Base-by-base conservation (phyloP, 2,329 filamentous ascomycete species). In the Pseudopyrenochaeta lycopersici region DNA sequence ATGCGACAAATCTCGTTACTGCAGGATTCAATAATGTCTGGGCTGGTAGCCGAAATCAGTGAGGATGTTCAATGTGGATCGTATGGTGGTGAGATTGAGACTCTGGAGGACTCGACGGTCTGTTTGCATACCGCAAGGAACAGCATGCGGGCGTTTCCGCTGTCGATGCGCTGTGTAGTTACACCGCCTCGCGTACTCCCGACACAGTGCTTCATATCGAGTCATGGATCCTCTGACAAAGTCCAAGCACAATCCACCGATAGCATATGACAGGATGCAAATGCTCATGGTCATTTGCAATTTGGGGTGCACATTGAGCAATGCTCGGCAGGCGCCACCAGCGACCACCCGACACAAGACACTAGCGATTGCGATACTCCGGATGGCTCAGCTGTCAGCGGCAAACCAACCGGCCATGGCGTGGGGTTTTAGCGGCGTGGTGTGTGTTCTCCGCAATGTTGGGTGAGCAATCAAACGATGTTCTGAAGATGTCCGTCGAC, bases 341-440 rank as follows among this genome's bases (percentile, higher is more conserved):
- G 46, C 60, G 60, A 63, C 55, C 51, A 52, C 20, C 60, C 58
- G 60, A 61, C 46, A 43, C 31, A 46, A 17, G 40, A 36, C 51
- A 55, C 58, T 61, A 60, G 41, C 14, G 46, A 41, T 29, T 20
- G 58, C 60, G 60, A 63, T 52, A 46, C 58, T 54, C 60, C 57
- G 46, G 56, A 49, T 17, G 14, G 50, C 49, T 50, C 52, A 56
- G 49, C 54, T 51, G 52, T 59, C 58, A 61, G 57, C 53, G 55
- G 60, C 60, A 40, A 58, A 51, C 46, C 48, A 54, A 43, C 46
- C 29, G 36, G 40, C 15, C 7, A 31, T 27, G n/a, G 31, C 21
- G 20, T n/a, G 31, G 43, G 18, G 12, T 6, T 17, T 27, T 35
- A 46, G 43, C 43, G 17, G 43, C 32, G 27, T 46, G 9, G 23